phyloP scores from a whole-genome alignment of 1,139 yeast species.

The Yamadazyma blattariae region DNA sequence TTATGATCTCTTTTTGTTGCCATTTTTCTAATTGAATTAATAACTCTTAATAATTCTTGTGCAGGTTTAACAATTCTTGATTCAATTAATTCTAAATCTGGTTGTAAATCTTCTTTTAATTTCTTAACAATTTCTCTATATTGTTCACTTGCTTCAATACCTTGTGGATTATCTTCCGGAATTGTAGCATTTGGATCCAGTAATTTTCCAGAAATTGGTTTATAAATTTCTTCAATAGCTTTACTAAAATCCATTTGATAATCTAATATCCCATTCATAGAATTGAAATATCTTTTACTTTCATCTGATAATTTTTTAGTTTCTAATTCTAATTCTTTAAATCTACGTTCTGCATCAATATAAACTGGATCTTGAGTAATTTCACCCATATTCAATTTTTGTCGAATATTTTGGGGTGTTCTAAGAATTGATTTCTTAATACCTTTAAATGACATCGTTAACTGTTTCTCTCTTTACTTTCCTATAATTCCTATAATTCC shows the following conservation, averaged over 20 bases:
- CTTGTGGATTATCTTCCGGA: constrained; percentile 95
- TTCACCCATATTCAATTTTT: constrained; percentile 82
- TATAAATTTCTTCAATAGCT: constrained; percentile 92
- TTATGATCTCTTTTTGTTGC: constrained; percentile 94
- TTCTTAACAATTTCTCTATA: constrained; percentile 86
- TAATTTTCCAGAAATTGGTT: constrained; percentile 90
- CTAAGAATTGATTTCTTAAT: constrained; percentile 81
- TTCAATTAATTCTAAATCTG: constrained; percentile 91
- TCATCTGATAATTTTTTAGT: constrained; percentile 89
- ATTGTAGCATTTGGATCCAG: constrained; percentile 83
- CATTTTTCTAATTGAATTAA: constrained; percentile 84
- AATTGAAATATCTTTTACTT: constrained; percentile 81
- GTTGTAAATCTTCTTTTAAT: constrained; percentile 79
- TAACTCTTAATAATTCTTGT: constrained; percentile 80
- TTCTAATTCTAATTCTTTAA: constrained; percentile 85
- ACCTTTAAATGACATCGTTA: constrained; percentile 96
- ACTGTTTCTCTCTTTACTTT: not conserved
- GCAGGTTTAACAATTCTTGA: constrained; percentile 89
- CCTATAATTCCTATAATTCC: not conserved
- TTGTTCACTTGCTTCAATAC: constrained; percentile 90
- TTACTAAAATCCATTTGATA: constrained; percentile 92
- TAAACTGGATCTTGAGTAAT: constrained; percentile 85
- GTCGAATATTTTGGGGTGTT: constrained; percentile 80
- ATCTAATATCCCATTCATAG: constrained; percentile 90
- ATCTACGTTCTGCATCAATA: constrained; percentile 92